phyloP scores from a whole-genome alignment of 2,329 filamentous ascomycete species.

The Xylogone sp. region DNA sequence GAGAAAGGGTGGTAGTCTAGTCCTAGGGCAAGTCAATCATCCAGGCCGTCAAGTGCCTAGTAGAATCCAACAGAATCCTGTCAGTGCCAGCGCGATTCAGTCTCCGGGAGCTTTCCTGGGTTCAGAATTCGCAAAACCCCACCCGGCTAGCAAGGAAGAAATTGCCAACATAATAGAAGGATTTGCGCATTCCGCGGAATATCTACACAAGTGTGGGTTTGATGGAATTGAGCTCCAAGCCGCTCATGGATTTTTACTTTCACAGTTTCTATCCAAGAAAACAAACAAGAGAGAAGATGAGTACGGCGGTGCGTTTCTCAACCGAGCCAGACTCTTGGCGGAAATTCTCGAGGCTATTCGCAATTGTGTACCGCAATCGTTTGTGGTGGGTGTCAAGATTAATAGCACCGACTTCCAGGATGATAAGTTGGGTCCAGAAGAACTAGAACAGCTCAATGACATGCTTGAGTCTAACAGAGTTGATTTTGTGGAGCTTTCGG shows the following conservation, averaged over 20 bases:
- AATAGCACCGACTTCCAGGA: slow-evolving; percentile 57
- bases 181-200: slow-evolving; percentile 42
- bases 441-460: slow-evolving; percentile 50
- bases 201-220: slow-evolving; percentile 14
- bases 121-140: neutral
- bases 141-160: neutral
- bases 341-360: slow-evolving; percentile 60
- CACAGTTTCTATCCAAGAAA: slow-evolving; percentile 17
- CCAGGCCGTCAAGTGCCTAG: too few species aligned
- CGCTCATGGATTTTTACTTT: slow-evolving; percentile 18
- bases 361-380: slow-evolving; percentile 24
- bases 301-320: slow-evolving; percentile 27
- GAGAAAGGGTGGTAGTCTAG: too few species aligned
- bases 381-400: slow-evolving; percentile 51
- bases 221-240: too few species aligned
- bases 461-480: slow-evolving; percentile 46
- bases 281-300: slow-evolving; percentile 26
- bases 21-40: too few species aligned
- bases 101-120: slow-evolving; percentile 57
- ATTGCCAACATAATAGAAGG: neutral
- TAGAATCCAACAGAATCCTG: too few species aligned
- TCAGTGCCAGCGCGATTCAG: neutral
- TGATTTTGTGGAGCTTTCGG: slow-evolving; percentile 67
- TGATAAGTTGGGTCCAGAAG: slow-evolving; percentile 52
- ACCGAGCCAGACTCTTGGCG: slow-evolving; percentile 40